Conservation (phyloP, 345 rosid genomes). For the Syzygium aqueum region DNA sequence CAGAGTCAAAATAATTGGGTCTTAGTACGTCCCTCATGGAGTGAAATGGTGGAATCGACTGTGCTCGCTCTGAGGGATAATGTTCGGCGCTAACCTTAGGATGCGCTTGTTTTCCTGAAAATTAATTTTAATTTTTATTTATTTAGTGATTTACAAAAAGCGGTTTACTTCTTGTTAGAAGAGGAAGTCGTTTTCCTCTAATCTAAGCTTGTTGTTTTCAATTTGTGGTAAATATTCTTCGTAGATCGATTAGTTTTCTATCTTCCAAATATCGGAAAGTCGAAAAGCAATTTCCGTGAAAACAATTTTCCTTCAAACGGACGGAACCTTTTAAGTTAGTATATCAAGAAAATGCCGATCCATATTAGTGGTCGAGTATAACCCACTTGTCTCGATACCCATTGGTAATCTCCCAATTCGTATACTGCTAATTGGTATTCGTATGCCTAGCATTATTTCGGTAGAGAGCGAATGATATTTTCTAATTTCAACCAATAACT, state of each 20-base stretch:
- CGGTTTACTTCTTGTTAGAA: background rate
- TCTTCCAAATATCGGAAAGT: background rate
- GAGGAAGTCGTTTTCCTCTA: background rate
- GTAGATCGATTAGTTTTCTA: background rate
- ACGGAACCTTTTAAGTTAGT: background rate
- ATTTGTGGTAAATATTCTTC: rapidly evolving
- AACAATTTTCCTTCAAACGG: background rate
- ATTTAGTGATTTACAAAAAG: background rate
- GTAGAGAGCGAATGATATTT: background rate
- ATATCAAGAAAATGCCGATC: background rate
- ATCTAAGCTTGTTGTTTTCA: background rate
- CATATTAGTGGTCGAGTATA: background rate
- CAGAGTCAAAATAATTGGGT: background rate
- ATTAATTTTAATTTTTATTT: background rate
- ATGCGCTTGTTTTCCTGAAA: background rate
- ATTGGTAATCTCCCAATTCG: background rate
- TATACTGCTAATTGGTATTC: background rate
- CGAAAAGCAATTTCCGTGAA: rapidly evolving
- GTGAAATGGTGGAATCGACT: background rate
- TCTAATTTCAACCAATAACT: background rate
- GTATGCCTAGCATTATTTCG: background rate
- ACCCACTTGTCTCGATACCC: background rate
- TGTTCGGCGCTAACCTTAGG: background rate
- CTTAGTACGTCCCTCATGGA: background rate
- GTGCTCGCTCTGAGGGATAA: background rate